Evolutionary conservation across 2,329 filamentous ascomycete genomes (phyloP).

Genomic region (Acephala macrosclerotiorum): DNA sequence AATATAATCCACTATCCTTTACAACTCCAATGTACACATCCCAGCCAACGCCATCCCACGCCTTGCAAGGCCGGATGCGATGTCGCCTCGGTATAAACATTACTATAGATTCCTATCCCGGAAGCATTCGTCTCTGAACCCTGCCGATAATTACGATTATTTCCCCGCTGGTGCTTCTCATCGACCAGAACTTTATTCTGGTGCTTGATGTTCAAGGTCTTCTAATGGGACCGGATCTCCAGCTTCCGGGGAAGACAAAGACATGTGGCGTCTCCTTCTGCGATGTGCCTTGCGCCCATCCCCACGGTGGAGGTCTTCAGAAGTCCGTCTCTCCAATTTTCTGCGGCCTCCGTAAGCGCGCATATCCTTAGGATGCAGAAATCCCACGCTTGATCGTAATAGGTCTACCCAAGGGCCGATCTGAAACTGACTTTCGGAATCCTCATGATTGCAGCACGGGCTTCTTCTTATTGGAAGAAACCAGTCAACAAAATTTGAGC

Average conservation of each 20-base stretch:
- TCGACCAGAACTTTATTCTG: not conserved
- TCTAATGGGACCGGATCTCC: not conserved
- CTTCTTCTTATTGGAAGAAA: constrained; percentile 77
- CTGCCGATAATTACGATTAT: not conserved
- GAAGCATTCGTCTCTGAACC: no score
- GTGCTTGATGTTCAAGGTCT: not conserved
- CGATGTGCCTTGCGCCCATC: not conserved
- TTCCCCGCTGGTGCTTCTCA: not conserved
- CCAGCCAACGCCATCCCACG: not conserved
- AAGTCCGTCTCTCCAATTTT: not conserved
- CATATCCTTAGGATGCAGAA: constrained; percentile 21
- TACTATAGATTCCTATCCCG: not conserved
- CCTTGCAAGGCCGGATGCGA: not conserved
- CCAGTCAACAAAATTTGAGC: constrained; percentile 76
- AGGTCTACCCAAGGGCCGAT: constrained; percentile 67
- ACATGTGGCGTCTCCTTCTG: not conserved
- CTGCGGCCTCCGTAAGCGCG: not conserved
- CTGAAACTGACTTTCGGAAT: constrained; percentile 70
- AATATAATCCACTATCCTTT: not conserved
- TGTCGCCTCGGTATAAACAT: not conserved
- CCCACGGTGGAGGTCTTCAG: not conserved
- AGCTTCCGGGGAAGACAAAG: not conserved
- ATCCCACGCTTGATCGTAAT: constrained; percentile 50
- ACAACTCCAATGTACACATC: not conserved
- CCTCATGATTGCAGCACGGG: constrained; percentile 75